phyloP scores from a whole-genome alignment of 1,139 yeast species.

The Nakaseomyces delphensis region DNA sequence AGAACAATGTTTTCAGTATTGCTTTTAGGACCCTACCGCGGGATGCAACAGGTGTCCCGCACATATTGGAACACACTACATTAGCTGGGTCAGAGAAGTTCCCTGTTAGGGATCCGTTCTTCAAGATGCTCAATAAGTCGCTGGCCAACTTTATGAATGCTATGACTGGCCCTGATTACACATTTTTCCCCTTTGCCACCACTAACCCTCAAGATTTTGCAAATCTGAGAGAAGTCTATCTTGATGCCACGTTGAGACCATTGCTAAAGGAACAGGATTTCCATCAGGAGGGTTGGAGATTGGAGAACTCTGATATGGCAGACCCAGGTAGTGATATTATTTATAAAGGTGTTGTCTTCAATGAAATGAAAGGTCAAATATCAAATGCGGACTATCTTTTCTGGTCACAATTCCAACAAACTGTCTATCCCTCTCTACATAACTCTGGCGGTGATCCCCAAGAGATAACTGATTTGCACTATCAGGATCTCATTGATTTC shows the following conservation, averaged over 20 bases:
- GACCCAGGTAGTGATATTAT: slow-evolving; percentile 53
- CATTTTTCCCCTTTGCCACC: slow-evolving; percentile 93
- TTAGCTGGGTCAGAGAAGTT: slow-evolving; percentile 84
- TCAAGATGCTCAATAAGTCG: slow-evolving; percentile 86
- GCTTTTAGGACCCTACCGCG: slow-evolving; percentile 95
- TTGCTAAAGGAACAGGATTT: slow-evolving; percentile 71
- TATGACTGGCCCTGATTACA: slow-evolving; percentile 95
- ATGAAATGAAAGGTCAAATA: slow-evolving; percentile 97
- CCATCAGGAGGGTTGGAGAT: slow-evolving; percentile 95
- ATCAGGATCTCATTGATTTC: slow-evolving; percentile 68
- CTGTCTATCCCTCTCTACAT: slow-evolving; percentile 75
- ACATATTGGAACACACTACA: slow-evolving; percentile 90
- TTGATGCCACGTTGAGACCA: slow-evolving; percentile 83
- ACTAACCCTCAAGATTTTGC: slow-evolving; percentile 74
- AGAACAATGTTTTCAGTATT: slow-evolving; percentile 78
- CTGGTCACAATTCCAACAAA: slow-evolving; percentile 75
- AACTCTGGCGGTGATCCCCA: slow-evolving; percentile 95
- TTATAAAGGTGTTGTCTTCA: slow-evolving; percentile 93
- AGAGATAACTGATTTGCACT: slow-evolving; percentile 60
- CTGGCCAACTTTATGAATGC: slow-evolving; percentile 96
- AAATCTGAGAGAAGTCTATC: slow-evolving; percentile 79
- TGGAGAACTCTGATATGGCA: slow-evolving; percentile 58
- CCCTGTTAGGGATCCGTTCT: slow-evolving; percentile 95
- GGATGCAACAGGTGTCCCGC: slow-evolving; percentile 89
- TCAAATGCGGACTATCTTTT: slow-evolving; percentile 80